These are phyloP conservation scores for Scutellaria baicalensis DNA, from an alignment of 257 asterid species.

Conservation along the genomic window DNA sequence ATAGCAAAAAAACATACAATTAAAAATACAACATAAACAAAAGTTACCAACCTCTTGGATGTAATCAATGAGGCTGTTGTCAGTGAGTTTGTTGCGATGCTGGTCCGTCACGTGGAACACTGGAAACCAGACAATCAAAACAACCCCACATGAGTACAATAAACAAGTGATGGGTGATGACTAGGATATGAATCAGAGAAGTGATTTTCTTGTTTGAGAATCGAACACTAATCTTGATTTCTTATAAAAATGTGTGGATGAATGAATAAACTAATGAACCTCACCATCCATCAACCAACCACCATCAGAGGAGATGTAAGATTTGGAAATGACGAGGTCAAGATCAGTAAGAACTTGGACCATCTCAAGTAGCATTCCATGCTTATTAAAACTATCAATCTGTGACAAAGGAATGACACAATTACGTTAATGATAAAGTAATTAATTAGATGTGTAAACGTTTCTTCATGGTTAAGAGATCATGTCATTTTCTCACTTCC, in stretches of 20 bases:
- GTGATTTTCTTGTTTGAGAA: not conserved
- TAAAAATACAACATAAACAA: not conserved
- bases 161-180: constrained; percentile 15
- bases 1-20: not conserved
- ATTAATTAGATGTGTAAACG: constrained; percentile 2
- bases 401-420: constrained; percentile 13
- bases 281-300: constrained; percentile 98
- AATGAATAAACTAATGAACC: constrained; percentile 1
- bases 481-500: constrained; percentile 14
- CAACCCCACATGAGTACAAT: constrained; percentile 6
- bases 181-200: not conserved
- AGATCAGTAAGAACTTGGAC: constrained; percentile 92
- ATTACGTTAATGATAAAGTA: not conserved
- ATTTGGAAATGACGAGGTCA: constrained; percentile 74
- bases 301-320: constrained; percentile 91
- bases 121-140: constrained; percentile 32
- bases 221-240: not conserved
- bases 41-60: constrained; percentile 51
- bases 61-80: constrained; percentile 43
- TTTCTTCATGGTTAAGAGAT: constrained; percentile 6
- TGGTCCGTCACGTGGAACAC: constrained; percentile 93
- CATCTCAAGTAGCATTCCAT: constrained; percentile 79
- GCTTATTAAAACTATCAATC: constrained; percentile 91
- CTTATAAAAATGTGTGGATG: not conserved
- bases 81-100: constrained; percentile 59